Evolutionary conservation across 2,329 filamentous ascomycete genomes (phyloP).

Genomic region (Chaetoscypha palmicola): DNA sequence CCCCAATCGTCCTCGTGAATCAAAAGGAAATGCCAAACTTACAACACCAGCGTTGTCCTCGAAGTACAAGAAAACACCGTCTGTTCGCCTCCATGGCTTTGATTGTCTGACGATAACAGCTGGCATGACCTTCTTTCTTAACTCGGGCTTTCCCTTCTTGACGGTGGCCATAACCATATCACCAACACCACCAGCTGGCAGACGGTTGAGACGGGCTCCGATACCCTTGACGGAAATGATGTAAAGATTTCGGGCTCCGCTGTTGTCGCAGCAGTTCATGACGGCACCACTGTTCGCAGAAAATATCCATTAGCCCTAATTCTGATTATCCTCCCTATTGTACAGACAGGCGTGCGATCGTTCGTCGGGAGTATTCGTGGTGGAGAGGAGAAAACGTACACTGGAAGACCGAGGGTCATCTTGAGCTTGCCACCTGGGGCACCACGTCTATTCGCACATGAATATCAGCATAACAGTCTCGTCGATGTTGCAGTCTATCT

Average conservation of each 20-base stretch:
- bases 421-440: slow-evolving; percentile 99
- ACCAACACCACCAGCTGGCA: slow-evolving; percentile 94
- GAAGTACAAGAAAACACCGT: slow-evolving; percentile 99
- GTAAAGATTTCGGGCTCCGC: slow-evolving; percentile 96
- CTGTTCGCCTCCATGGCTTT: slow-evolving; percentile 98
- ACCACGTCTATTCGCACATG: slow-evolving; percentile 55
- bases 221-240: slow-evolving; percentile 99
- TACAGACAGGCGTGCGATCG: too few relatives aligned
- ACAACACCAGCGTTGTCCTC: slow-evolving; percentile 99
- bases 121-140: slow-evolving; percentile 99
- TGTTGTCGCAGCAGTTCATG: slow-evolving; percentile 99
- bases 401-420: slow-evolving; percentile 99
- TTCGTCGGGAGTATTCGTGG: slow-evolving; percentile 26
- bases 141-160: slow-evolving; percentile 99
- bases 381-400: slow-evolving; percentile 66
- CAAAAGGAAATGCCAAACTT: slow-evolving; percentile 42
- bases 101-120: slow-evolving; percentile 97
- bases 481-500: background rate
- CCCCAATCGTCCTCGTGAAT: slow-evolving; percentile 2
- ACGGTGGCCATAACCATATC: slow-evolving; percentile 99
- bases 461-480: slow-evolving; percentile 13
- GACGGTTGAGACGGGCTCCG: slow-evolving; percentile 93
- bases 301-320: slow-evolving; percentile 2
- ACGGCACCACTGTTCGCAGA: slow-evolving; percentile 77
- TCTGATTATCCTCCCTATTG: too few relatives aligned